phyloP scores from a whole-genome alignment of 2,329 filamentous ascomycete genomes.

The Aspergillus alliaceus region DNA sequence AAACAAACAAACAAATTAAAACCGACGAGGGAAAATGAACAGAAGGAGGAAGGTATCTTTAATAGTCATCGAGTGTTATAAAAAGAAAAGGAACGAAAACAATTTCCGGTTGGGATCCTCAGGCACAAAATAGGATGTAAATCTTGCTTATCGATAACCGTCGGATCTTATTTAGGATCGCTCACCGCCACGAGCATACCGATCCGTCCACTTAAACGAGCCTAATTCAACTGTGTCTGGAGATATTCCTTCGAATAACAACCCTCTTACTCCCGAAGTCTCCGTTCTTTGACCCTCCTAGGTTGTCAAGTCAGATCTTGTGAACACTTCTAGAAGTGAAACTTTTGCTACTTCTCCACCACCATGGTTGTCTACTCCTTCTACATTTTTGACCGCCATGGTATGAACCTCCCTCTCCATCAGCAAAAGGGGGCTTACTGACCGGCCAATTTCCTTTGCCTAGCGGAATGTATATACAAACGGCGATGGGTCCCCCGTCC shows the following conservation, averaged over 20 bases:
- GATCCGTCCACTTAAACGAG: slow-evolving; percentile 7
- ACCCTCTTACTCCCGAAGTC: background rate
- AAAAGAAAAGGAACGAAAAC: background rate
- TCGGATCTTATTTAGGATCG: background rate
- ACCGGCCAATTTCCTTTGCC: slow-evolving; percentile 4
- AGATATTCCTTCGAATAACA: background rate
- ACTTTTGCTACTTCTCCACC: background rate
- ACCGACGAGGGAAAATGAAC: too few relatives aligned
- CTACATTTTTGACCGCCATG: slow-evolving; percentile 98
- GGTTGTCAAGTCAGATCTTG: background rate
- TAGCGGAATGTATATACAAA: slow-evolving; percentile 97
- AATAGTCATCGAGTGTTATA: too few relatives aligned
- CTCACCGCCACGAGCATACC: slow-evolving; percentile 18
- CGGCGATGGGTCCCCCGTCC: slow-evolving; percentile 73
- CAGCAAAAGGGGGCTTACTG: slow-evolving; percentile 5
- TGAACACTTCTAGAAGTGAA: slow-evolving; percentile 10
- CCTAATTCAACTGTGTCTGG: slow-evolving; percentile 11
- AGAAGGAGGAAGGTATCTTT: background rate
- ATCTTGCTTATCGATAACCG: slow-evolving; percentile 8
- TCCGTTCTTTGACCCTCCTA: background rate
- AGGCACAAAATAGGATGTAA: background rate
- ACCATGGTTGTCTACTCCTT: slow-evolving; percentile 94
- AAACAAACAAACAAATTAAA: too few relatives aligned
- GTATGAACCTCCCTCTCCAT: slow-evolving; percentile 50
- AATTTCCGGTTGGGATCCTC: background rate